Conservation (phyloP, 495 filamentous ascomycete species). For the Cenococcum geophilum region DNA sequence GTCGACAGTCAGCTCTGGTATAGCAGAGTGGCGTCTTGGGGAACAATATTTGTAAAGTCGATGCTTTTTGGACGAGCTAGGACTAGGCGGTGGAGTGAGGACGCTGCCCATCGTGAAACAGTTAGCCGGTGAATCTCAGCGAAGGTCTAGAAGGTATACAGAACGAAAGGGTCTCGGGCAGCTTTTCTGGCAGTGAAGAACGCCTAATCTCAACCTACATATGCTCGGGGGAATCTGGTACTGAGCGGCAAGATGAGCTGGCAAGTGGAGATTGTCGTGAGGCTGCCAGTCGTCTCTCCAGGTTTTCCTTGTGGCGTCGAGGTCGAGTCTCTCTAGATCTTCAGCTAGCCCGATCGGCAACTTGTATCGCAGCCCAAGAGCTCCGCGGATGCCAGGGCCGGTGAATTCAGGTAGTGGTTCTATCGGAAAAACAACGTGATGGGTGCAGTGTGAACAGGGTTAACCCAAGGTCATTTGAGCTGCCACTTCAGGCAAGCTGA, state of each 20-base stretch:
- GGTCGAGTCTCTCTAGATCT: background rate
- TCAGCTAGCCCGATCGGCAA: background rate
- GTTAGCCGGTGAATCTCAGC: conserved; percentile 17
- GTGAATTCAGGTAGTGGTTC: background rate
- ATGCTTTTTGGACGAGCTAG: conserved; percentile 6
- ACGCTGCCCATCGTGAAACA: conserved; percentile 23
- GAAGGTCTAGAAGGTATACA: conserved; percentile 9
- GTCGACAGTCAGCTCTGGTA: background rate
- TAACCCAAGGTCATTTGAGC: background rate
- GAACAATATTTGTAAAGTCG: conserved; percentile 17
- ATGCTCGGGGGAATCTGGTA: conserved; percentile 2
- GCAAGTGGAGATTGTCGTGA: background rate
- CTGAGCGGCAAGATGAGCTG: background rate
- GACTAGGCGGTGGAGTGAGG: conserved; percentile 5
- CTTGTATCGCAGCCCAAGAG: background rate
- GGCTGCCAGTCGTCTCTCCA: conserved; percentile 1
- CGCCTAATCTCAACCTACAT: conserved; percentile 28
- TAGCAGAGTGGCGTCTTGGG: conserved; percentile 16
- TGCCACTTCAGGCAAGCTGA: background rate
- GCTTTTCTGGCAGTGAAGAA: conserved; percentile 16
- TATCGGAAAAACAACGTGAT: background rate
- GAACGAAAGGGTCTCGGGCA: conserved; percentile 22
- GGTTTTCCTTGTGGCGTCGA: conserved; percentile 1
- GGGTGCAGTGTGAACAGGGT: background rate
- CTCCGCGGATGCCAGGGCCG: background rate